Percentiles rank a stretch among this genome's conserved stretches.
phyloP scores from a whole-genome alignment of 768 basidiomycete genomes.

The Wakefieldia striispora region DNA sequence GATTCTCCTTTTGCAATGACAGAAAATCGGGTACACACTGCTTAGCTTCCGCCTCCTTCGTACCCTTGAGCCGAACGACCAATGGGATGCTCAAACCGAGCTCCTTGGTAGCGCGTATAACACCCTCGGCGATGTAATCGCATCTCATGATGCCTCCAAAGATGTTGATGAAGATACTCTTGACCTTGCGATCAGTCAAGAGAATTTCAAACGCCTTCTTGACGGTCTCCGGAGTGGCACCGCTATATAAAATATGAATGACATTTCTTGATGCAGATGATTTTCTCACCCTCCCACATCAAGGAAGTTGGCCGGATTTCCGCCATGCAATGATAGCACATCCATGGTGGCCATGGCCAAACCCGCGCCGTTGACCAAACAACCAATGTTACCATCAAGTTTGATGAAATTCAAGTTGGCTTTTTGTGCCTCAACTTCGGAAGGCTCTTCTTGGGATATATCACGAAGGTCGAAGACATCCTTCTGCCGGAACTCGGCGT shows the following conservation, averaged over 20 bases:
- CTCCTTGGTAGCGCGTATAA: constrained; percentile 97
- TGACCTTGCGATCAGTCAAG: constrained; percentile 85
- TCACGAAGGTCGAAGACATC: constrained; percentile 90
- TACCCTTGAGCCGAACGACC: constrained; percentile 94
- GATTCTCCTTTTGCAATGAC: neutral
- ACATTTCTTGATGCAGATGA: constrained; percentile 13
- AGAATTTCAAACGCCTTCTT: constrained; percentile 99
- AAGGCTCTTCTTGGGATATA: constrained; percentile 91
- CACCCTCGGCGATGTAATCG: constrained; percentile 97
- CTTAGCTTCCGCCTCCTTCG: constrained; percentile 95
- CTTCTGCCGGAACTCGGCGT: constrained; percentile 95
- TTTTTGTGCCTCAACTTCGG: constrained; percentile 97
- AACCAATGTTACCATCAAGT: constrained; percentile 95
- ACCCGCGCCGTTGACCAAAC: constrained; percentile 97
- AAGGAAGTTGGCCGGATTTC: constrained; percentile 97
- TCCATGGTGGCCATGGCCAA: constrained; percentile 99
- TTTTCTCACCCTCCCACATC: constrained; percentile 85
- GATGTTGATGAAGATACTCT: constrained; percentile 99
- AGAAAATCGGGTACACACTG: constrained; percentile 51
- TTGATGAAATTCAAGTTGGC: constrained; percentile 98
- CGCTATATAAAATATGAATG: constrained; percentile 44
- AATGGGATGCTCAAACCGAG: constrained; percentile 81
- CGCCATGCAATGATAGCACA: constrained; percentile 93
- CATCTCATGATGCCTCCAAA: constrained; percentile 99
- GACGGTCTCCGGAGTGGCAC: constrained; percentile 98